phyloP scores from a whole-genome alignment of 2,329 filamentous ascomycete genomes.

The Cladosporium halotolerans region DNA sequence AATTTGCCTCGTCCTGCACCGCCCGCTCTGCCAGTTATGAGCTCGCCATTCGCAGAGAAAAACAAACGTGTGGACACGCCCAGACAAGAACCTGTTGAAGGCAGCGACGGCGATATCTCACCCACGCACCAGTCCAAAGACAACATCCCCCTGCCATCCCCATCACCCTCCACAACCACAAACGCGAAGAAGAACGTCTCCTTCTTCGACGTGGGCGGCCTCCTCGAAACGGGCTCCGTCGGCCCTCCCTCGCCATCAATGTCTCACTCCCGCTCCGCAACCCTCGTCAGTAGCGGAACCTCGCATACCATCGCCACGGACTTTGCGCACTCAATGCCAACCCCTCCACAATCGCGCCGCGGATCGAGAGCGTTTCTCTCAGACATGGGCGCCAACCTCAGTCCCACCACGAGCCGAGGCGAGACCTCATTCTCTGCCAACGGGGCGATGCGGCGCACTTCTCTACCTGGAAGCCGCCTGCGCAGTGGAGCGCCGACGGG shows the following conservation, averaged over 20 bases:
- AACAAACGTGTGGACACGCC: not conserved
- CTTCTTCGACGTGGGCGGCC: conserved; percentile 78
- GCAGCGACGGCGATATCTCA: conserved; percentile 3
- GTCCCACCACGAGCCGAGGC: not conserved
- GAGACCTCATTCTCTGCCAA: not conserved
- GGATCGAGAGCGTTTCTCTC: conserved; percentile 27
- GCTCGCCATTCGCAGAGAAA: conserved; percentile 5
- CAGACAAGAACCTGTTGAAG: not conserved
- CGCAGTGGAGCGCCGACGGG: conserved; percentile 20
- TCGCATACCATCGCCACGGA: conserved; percentile 35
- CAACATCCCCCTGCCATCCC: conserved; percentile 11
- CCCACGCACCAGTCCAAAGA: not conserved
- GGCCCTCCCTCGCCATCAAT: conserved; percentile 19
- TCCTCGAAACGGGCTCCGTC: conserved; percentile 52
- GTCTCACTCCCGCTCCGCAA: conserved; percentile 40
- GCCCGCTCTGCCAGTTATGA: conserved; percentile 33
- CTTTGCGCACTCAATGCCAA: conserved; percentile 28
- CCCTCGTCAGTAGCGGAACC: conserved; percentile 53
- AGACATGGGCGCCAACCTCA: conserved; percentile 28
- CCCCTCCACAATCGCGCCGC: conserved; percentile 18
- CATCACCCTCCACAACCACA: conserved; percentile 15
- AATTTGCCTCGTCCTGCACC: conserved; percentile 34
- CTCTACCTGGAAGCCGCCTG: not conserved
- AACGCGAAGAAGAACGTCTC: conserved; percentile 46
- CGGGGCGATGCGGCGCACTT: not conserved